A percentile compares a stretch with the other conserved stretches of the same genome.
Evolutionary conservation across 768 basidiomycete genomes (phyloP).

Genomic region (Naganishia vishniacii): DNA sequence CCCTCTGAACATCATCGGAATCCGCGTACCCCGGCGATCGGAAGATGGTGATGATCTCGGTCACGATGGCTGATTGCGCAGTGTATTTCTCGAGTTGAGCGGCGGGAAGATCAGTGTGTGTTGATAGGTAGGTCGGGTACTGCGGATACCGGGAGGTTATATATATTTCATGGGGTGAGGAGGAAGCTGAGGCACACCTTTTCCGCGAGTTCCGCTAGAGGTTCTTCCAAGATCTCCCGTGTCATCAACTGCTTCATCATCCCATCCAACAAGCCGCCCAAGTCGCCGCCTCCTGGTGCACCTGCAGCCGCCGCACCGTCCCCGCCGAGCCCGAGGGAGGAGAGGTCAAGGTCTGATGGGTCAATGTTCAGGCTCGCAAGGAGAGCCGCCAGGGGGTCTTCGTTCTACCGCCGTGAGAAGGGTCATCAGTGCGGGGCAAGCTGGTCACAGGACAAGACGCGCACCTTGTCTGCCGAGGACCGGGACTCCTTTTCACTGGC

Average conservation of each 20-base stretch:
- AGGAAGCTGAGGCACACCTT: constrained; percentile 36
- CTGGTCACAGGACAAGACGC: too few species aligned
- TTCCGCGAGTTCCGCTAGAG: constrained; percentile 44
- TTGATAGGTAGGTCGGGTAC: constrained; percentile 47
- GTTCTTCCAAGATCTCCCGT: constrained; percentile 48
- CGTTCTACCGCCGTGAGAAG: too few species aligned
- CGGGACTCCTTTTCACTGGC: constrained; percentile 1
- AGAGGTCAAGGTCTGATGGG: constrained; percentile 29
- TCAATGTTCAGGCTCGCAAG: constrained; percentile 34
- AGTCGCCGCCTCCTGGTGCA: too few species aligned
- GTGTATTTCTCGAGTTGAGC: constrained; percentile 39
- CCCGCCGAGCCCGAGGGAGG: constrained; percentile 10
- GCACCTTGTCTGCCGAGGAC: background rate
- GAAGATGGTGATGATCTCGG: constrained; percentile 41
- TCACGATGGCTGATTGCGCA: constrained; percentile 37
- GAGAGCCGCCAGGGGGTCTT: constrained; percentile 31
- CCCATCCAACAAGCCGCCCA: constrained; percentile 44
- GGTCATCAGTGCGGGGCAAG: too few species aligned
- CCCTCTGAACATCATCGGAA: constrained; percentile 36
- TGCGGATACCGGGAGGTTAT: background rate
- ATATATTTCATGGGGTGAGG: too few species aligned
- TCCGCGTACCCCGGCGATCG: constrained; percentile 36
- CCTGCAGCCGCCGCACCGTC: constrained; percentile 27
- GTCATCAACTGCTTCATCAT: constrained; percentile 50
- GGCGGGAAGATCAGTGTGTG: constrained; percentile 31